Evolutionary conservation across 2,329 filamentous ascomycete species (phyloP).

Genomic region (Helotiales sp.): DNA sequence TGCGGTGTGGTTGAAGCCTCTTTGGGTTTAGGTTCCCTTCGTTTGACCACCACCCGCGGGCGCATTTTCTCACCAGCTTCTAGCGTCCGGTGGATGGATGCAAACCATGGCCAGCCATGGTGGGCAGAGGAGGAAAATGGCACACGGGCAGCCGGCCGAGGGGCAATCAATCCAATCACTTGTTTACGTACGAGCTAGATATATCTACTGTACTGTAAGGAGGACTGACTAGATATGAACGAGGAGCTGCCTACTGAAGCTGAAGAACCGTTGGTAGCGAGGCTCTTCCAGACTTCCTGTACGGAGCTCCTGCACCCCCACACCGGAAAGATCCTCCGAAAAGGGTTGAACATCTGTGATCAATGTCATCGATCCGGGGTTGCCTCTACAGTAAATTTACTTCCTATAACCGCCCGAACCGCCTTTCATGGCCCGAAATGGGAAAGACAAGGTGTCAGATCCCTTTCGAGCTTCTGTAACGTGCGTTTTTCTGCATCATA

Average conservation of each 20-base stretch:
- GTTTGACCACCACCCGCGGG: slow-evolving; percentile 5
- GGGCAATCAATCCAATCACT: background rate
- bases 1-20: background rate
- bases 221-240: background rate
- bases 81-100: slow-evolving; percentile 5
- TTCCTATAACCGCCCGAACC: slow-evolving; percentile 16
- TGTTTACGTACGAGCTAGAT: background rate
- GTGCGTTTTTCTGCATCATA: slow-evolving; percentile 14
- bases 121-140: background rate
- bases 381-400: no score
- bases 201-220: no score
- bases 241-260: background rate
- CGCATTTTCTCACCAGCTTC: slow-evolving; percentile 13
- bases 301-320: background rate
- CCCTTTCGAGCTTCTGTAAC: slow-evolving; percentile 13
- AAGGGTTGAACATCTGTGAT: background rate
- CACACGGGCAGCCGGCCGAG: no score
- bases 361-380: background rate
- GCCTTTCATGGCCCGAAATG: background rate
- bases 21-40: background rate
- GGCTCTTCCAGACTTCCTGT: background rate
- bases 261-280: background rate
- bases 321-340: background rate
- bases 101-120: slow-evolving; percentile 3
- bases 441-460: slow-evolving; percentile 16